Percentiles rank a stretch among this genome's conserved stretches.
These are phyloP conservation scores for Penicillium crustosum DNA, from an alignment of 2,329 filamentous ascomycete species.

Conservation along the genomic window DNA sequence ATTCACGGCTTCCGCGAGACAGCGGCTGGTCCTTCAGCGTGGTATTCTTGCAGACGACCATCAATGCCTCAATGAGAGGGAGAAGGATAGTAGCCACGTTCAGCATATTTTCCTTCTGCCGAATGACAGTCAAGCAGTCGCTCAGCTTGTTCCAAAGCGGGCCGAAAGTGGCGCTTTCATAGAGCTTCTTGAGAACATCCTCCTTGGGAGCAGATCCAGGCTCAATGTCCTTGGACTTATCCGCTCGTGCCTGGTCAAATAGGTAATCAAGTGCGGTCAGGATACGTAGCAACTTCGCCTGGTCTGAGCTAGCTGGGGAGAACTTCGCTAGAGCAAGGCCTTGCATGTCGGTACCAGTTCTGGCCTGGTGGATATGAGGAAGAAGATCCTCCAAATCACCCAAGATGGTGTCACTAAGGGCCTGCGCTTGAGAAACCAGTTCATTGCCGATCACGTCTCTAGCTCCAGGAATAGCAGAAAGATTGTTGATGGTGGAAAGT, in stretches of 20 bases:
- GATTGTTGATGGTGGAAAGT: constrained; percentile 95
- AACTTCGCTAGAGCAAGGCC: constrained; percentile 92
- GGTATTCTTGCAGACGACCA: constrained; percentile 99
- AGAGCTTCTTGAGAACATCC: constrained; percentile 81
- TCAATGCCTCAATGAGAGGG: constrained; percentile 90
- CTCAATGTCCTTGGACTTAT: constrained; percentile 53
- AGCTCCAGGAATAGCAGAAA: constrained; percentile 87
- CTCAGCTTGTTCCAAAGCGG: constrained; percentile 91
- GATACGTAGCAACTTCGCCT: constrained; percentile 90
- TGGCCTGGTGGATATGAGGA: constrained; percentile 80
- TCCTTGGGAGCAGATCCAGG: constrained; percentile 67
- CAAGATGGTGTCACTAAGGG: constrained; percentile 80
- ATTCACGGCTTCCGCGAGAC: constrained; percentile 60
- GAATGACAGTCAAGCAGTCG: constrained; percentile 81
- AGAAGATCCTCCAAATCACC: constrained; percentile 80
- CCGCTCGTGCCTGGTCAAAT: constrained; percentile 75
- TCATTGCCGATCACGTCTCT: constrained; percentile 92
- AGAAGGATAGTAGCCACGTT: constrained; percentile 95
- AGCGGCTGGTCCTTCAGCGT: constrained; percentile 68
- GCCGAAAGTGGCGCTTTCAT: constrained; percentile 86
- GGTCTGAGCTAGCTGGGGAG: constrained; percentile 91
- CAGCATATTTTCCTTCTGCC: constrained; percentile 89
- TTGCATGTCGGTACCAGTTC: constrained; percentile 90
- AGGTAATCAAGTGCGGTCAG: constrained; percentile 93
- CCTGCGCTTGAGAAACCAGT: constrained; percentile 81